Percentiles rank a stretch among this genome's conserved stretches.
These are phyloP conservation scores for Paspalum notatum DNA, from an alignment of 176 grass and related monocot genomes.

Conservation along the genomic window DNA sequence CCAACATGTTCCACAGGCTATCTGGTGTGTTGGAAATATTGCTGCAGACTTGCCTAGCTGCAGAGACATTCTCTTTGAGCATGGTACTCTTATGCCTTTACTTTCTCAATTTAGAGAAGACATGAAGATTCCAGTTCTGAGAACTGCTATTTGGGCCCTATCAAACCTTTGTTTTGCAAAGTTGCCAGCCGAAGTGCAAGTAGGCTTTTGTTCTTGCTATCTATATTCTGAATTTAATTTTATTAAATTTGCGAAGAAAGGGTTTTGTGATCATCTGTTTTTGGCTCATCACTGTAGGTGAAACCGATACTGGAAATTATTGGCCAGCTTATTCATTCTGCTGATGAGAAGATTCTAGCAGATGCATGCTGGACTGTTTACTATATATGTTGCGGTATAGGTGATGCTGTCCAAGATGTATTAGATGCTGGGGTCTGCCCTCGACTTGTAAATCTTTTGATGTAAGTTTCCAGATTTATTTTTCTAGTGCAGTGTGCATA, in stretches of 20 bases:
- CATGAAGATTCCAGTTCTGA: constrained; percentile 78
- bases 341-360: constrained; percentile 75
- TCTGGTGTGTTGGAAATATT: constrained; percentile 88
- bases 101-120: constrained; percentile 69
- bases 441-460: constrained; percentile 74
- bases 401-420: constrained; percentile 52
- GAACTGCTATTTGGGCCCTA: constrained; percentile 78
- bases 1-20: constrained; percentile 57
- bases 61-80: constrained; percentile 74
- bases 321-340: constrained; percentile 68
- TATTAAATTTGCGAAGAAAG: background rate
- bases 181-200: constrained; percentile 66
- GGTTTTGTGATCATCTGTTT: constrained; percentile 29
- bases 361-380: constrained; percentile 72
- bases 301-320: constrained; percentile 74
- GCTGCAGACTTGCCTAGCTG: constrained; percentile 72
- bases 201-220: constrained; percentile 12
- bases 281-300: constrained; percentile 52
- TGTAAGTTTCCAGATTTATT: constrained; percentile 53
- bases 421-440: constrained; percentile 58
- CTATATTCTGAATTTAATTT: background rate
- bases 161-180: constrained; percentile 80
- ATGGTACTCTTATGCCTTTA: constrained; percentile 59
- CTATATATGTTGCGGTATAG: constrained; percentile 54
- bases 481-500: constrained; percentile 15